phyloP scores from a whole-genome alignment of 108 stramenopile species.

The Cyclotella baltica region DNA sequence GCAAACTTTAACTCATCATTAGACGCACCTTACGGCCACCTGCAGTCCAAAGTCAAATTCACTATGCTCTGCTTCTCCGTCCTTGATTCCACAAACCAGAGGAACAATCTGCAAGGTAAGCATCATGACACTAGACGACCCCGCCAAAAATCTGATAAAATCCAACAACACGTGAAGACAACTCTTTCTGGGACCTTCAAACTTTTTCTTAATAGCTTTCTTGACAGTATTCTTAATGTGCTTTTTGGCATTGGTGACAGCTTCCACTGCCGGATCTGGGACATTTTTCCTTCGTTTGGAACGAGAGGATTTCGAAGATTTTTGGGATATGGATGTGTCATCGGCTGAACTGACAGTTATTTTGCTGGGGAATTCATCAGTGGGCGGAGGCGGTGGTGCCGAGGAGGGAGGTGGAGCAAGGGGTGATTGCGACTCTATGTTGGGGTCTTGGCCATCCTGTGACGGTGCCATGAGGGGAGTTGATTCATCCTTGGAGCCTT shows the following conservation, averaged over 20 bases:
- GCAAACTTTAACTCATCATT: background rate
- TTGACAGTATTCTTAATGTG: slow-evolving; percentile 1
- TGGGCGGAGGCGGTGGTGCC: slow-evolving; percentile 20
- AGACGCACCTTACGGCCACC: slow-evolving; percentile 32
- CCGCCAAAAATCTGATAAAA: slow-evolving; percentile 27
- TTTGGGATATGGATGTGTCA: background rate
- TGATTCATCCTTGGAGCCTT: background rate
- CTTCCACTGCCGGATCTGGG: slow-evolving; percentile 11
- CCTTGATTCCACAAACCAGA: slow-evolving; percentile 13
- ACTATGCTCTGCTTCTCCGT: slow-evolving; percentile 10
- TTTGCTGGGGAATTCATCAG: background rate
- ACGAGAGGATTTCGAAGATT: background rate
- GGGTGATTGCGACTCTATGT: background rate
- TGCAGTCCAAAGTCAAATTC: slow-evolving; percentile 26
- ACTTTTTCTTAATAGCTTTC: slow-evolving; percentile 25
- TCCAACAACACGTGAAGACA: slow-evolving; percentile 33
- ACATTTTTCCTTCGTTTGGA: slow-evolving; percentile 5
- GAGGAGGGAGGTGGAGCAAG: slow-evolving; percentile 19
- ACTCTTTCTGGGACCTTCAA: slow-evolving; percentile 34
- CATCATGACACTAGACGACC: slow-evolving; percentile 41
- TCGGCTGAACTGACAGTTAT: background rate
- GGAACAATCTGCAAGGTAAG: slow-evolving; percentile 40
- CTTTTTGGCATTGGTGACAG: background rate
- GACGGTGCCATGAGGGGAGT: background rate
- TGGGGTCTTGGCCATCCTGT: background rate